Evolutionary conservation across 2,329 filamentous ascomycete species (phyloP).

Genomic region (Lojkania enalia): DNA sequence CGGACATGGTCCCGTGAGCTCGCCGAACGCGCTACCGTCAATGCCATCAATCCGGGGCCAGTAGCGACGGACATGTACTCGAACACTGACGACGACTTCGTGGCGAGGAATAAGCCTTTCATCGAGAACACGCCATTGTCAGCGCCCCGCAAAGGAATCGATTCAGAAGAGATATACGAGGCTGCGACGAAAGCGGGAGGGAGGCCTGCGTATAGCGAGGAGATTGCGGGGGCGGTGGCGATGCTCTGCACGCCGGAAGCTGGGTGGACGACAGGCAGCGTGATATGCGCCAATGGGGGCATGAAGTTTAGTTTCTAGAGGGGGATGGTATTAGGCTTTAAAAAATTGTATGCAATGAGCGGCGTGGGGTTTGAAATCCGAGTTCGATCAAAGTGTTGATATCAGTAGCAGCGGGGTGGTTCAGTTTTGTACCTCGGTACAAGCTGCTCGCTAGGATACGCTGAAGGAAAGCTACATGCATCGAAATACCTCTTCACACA

Average conservation of each 20-base stretch:
- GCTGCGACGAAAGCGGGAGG: constrained; percentile 54
- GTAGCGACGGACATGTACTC: constrained; percentile 67
- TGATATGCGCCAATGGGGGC: constrained; percentile 79
- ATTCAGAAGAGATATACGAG: constrained; percentile 60
- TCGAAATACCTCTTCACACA: too few species aligned
- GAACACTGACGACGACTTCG: constrained; percentile 60
- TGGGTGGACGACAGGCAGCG: constrained; percentile 78
- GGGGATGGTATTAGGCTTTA: too few species aligned
- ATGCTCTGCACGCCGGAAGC: constrained; percentile 74
- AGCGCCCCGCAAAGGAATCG: constrained; percentile 62
- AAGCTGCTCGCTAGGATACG: too few species aligned
- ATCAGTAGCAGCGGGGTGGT: too few species aligned
- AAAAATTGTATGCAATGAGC: too few species aligned
- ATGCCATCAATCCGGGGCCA: constrained; percentile 67
- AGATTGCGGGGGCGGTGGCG: constrained; percentile 75
- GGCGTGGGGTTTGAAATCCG: too few species aligned
- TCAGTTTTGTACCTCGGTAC: too few species aligned
- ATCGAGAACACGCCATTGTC: constrained; percentile 68
- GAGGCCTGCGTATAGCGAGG: constrained; percentile 63
- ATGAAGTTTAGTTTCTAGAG: constrained; percentile 52
- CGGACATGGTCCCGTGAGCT: constrained; percentile 67
- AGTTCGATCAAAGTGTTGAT: too few species aligned
- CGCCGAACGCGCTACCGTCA: constrained; percentile 64
- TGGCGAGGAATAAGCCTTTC: constrained; percentile 61
- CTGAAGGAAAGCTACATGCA: too few species aligned